Conservation (phyloP, 1,284 basidiomycete genomes). For the Pholiota adiposa region DNA sequence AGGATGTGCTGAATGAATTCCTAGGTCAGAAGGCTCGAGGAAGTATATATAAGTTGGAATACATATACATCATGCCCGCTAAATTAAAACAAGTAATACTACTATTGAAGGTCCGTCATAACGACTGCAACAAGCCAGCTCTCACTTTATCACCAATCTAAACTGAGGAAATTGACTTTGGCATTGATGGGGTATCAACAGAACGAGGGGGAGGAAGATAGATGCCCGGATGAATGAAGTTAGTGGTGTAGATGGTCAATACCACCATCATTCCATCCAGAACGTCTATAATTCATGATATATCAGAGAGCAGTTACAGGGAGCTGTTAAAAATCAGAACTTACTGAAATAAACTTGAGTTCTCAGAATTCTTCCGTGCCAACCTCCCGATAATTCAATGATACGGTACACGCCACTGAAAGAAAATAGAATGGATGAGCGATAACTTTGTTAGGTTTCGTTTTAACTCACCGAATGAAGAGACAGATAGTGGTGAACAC, state of each 20-base stretch:
- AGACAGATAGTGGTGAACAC: constrained; percentile 36
- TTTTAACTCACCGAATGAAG: constrained; percentile 39
- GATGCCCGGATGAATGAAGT: background rate
- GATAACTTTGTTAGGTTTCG: background rate
- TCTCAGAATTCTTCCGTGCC: constrained; percentile 40
- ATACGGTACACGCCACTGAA: constrained; percentile 44
- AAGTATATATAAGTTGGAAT: background rate
- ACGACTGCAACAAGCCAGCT: too few species aligned
- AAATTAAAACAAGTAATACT: background rate
- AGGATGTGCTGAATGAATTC: too few species aligned
- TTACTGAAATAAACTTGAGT: constrained; percentile 56
- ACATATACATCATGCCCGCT: background rate
- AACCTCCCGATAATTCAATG: constrained; percentile 53
- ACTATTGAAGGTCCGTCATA: too few species aligned
- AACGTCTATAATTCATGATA: background rate
- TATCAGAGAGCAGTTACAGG: background rate
- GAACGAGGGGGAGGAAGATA: background rate
- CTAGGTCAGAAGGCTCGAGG: too few species aligned
- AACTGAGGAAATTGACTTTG: background rate
- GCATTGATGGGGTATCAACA: background rate
- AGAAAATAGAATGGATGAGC: background rate
- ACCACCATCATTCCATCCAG: background rate
- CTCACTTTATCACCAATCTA: background rate
- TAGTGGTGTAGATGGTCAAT: background rate
- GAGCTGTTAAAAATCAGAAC: background rate